Conservation (phyloP, 139 green algal genomes). For the Pedinophyceae sp. region DNA sequence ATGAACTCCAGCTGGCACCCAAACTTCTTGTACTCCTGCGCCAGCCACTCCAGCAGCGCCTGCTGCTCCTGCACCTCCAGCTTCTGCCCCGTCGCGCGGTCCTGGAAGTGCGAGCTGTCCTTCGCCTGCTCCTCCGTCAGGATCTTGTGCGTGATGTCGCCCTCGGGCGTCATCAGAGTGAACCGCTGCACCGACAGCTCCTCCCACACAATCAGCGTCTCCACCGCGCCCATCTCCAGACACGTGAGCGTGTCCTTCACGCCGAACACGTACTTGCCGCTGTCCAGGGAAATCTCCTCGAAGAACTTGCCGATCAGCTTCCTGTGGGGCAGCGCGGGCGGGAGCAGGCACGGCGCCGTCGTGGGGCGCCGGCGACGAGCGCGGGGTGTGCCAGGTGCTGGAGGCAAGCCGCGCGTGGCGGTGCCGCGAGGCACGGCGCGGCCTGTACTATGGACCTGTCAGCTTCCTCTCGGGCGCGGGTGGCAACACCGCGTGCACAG, state of each 20-base stretch:
- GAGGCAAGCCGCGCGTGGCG: no score
- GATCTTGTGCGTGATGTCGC: constrained; percentile 56
- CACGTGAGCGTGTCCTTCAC: constrained; percentile 86
- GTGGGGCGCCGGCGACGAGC: no score
- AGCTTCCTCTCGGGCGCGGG: no score
- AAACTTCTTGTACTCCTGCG: constrained; percentile 97
- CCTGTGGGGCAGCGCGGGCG: no score
- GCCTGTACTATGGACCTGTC: no score
- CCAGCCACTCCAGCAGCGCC: constrained; percentile 91
- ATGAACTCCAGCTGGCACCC: constrained; percentile 93
- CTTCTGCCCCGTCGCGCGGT: constrained; percentile 62
- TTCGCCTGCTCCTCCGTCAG: constrained; percentile 70
- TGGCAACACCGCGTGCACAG: no score
- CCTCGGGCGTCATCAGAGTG: not conserved
- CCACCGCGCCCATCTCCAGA: constrained; percentile 98
- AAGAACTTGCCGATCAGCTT: constrained; percentile 84
- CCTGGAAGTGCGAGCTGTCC: constrained; percentile 58
- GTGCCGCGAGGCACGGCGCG: no score
- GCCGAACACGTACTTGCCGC: constrained; percentile 84
- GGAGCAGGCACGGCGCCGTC: no score
- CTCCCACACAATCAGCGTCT: constrained; percentile 98
- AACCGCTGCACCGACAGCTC: constrained; percentile 45
- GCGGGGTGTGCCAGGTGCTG: no score
- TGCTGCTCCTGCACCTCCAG: constrained; percentile 82
- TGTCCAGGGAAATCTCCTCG: constrained; percentile 95